Percentiles rank a stretch among this genome's conserved stretches.
These are phyloP conservation scores for Bombardia bombarda DNA, from an alignment of 495 filamentous ascomycete genomes.

Conservation along the genomic window DNA sequence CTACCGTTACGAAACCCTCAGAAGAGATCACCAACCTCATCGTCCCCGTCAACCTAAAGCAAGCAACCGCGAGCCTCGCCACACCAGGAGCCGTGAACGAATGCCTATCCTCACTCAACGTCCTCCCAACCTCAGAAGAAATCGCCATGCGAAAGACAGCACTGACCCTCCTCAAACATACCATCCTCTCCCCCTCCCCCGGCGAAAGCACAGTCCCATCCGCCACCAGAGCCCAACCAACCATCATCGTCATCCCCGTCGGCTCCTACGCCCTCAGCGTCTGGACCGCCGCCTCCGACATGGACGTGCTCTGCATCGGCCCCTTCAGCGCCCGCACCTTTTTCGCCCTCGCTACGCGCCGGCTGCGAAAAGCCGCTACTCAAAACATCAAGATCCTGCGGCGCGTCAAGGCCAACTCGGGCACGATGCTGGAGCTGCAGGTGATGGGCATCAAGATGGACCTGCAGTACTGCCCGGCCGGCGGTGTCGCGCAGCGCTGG, in stretches of 20 bases:
- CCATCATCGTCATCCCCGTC: constrained; percentile 45
- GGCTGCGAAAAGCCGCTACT: constrained; percentile 34
- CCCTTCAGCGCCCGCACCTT: constrained; percentile 47
- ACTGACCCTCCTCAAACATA: constrained; percentile 32
- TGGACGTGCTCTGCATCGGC: constrained; percentile 52
- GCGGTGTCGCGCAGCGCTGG: constrained; percentile 35
- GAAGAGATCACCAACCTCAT: constrained; percentile 11
- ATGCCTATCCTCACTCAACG: constrained; percentile 18
- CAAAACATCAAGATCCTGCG: constrained; percentile 41
- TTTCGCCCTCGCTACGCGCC: constrained; percentile 42
- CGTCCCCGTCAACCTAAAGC: constrained; percentile 16
- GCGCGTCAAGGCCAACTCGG: constrained; percentile 41
- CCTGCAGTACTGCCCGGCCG: constrained; percentile 52
- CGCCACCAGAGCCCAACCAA: constrained; percentile 17
- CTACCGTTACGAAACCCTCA: too few species aligned
- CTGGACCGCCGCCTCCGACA: constrained; percentile 46
- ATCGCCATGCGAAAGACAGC: constrained; percentile 29
- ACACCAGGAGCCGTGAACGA: constrained; percentile 15
- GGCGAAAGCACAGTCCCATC: constrained; percentile 4
- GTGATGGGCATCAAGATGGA: constrained; percentile 43
- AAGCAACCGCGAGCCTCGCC: constrained; percentile 14
- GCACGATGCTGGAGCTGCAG: constrained; percentile 48
- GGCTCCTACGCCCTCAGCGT: constrained; percentile 53
- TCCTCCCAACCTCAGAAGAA: constrained; percentile 38
- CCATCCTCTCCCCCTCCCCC: constrained; percentile 20